Base-by-base conservation (phyloP, 768 basidiomycete genomes). In the Leucogyrophana mollusca region DNA sequence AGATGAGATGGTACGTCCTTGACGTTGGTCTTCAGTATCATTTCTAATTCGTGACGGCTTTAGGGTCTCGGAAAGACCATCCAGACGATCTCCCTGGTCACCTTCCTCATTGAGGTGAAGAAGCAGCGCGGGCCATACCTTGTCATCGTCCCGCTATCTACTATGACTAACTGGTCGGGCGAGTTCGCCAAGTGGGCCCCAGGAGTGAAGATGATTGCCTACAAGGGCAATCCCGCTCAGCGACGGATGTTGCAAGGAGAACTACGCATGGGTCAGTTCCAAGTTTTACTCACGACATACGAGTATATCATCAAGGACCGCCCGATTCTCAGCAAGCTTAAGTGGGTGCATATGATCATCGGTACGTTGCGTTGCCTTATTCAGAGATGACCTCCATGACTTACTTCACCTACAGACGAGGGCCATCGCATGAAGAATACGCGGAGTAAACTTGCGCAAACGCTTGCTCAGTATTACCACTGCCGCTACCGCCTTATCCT, bases 111-210 rank as follows among this genome's bases (percentile, higher is more conserved):
- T 61, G 94, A 97, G 59, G 67, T 67, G 47, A 97, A 97, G 75
- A 77, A 81, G 46, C 88, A 94, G 65, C 82, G 83, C n/a, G 94
- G 94, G 0, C 94, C 94, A 2, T 97, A 91, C 68, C 85, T 97
- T 18, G 91, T 97, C 59, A 90, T 97, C 55, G 94, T 97, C 21
- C 94, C 94, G 3, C 76, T 97, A 13, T 94, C 93, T 11, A 97
- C 94, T 6, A 87, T 97, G 82, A 95, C 94, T 43, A 96, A 96
- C 62, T 96, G 94, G 94, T 83, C 89, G 1, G 87, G 92, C 49
- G 94, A 96, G 71, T 96, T 97, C 58, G 85, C 88, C n/a, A 93
- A 93, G 64, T 96, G 94, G 94, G 94, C 94, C 3, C 94, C 94
- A 0, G 65, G 74, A 9, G 85, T 97, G 41, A 82, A 78, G 58